Percentiles rank a stretch among this genome's conserved stretches.
phyloP scores from a whole-genome alignment of 2,329 filamentous ascomycete genomes.

The Colletotrichum sojae region DNA sequence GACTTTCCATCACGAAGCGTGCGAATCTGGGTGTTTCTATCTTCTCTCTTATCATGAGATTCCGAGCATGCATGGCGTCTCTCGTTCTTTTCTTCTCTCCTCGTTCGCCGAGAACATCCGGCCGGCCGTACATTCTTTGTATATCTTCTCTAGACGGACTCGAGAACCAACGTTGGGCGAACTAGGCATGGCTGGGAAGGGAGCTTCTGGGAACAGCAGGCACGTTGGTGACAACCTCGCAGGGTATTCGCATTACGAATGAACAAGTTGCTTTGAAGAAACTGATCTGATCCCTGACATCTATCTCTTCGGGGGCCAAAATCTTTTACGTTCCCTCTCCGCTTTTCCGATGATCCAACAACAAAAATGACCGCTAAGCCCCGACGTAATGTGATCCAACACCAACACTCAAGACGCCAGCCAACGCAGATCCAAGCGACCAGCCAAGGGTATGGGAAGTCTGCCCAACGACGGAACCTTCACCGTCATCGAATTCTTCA shows the following conservation, averaged over 20 bases:
- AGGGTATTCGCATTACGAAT: background rate
- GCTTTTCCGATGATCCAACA: background rate
- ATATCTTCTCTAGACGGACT: background rate
- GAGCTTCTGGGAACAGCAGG: background rate
- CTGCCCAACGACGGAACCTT: no score
- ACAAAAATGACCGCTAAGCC: no score
- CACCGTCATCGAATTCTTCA: background rate
- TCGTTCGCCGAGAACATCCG: no score
- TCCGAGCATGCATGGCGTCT: no score
- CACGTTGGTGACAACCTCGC: background rate
- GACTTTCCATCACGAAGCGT: no score
- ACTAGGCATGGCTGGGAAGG: constrained; percentile 7
- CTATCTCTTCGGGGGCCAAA: background rate
- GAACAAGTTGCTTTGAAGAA: background rate
- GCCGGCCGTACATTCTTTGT: background rate
- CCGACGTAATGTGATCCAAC: background rate
- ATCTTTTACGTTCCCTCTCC: background rate
- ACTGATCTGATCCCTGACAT: background rate
- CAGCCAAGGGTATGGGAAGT: background rate
- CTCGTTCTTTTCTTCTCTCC: no score
- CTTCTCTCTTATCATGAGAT: no score
- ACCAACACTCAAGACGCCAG: background rate
- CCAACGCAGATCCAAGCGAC: background rate
- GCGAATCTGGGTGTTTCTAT: no score
- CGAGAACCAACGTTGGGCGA: constrained; percentile 4